phyloP scores from a whole-genome alignment of 352 stramenopile genomes.

The Globisporangium irregulare region DNA sequence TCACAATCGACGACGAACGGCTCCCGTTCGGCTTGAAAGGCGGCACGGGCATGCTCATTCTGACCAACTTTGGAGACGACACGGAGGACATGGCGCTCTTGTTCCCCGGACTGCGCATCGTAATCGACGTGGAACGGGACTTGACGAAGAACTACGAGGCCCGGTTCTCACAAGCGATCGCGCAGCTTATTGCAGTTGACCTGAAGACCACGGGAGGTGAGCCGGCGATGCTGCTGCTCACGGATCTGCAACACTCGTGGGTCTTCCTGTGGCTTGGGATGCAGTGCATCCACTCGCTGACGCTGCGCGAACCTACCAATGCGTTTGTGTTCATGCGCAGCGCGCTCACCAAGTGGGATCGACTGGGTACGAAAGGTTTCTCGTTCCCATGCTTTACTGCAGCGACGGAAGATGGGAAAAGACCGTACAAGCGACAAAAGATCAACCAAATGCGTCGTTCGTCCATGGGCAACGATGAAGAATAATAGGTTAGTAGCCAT shows the following conservation, averaged over 20 bases:
- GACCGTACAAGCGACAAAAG: conserved; percentile 12
- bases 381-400: neutral
- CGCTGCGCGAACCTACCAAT: neutral
- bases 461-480: neutral
- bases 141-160: conserved; percentile 6
- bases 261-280: conserved; percentile 14
- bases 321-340: conserved; percentile 6
- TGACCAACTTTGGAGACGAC: conserved; percentile 13
- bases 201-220: conserved; percentile 8
- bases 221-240: conserved; percentile 12
- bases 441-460: conserved; percentile 4
- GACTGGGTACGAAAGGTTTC: neutral
- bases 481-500: neutral
- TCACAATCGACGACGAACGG: conserved; percentile 10
- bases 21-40: conserved; percentile 9
- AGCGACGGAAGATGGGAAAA: neutral
- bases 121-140: conserved; percentile 4
- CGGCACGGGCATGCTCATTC: conserved; percentile 11
- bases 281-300: conserved; percentile 9
- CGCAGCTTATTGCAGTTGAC: conserved; percentile 9
- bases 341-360: conserved; percentile 6
- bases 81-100: conserved; percentile 8
- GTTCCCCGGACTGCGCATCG: conserved; percentile 11
- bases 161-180: conserved; percentile 8
- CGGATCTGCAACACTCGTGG: conserved; percentile 7